Evolutionary conservation across 768 basidiomycete species (phyloP).

Genomic region (Naganishia vishniacii): DNA sequence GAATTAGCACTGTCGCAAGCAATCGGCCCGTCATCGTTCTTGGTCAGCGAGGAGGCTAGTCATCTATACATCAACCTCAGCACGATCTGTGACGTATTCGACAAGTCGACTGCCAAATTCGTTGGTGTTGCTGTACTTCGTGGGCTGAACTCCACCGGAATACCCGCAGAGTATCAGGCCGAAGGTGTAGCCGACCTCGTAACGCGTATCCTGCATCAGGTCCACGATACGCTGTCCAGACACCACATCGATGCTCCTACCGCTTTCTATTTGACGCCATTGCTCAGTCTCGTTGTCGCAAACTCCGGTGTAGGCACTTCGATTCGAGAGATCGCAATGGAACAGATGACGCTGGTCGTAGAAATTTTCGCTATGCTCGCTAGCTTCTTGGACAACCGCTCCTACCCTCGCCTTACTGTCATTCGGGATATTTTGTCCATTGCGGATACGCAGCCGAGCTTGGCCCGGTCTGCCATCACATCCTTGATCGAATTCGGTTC

Average conservation of each 20-base stretch:
- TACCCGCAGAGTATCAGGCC: slow-evolving; percentile 22
- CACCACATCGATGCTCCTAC: slow-evolving; percentile 77
- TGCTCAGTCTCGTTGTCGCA: slow-evolving; percentile 64
- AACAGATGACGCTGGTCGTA: slow-evolving; percentile 67
- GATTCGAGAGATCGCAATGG: slow-evolving; percentile 65
- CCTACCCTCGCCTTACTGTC: slow-evolving; percentile 68
- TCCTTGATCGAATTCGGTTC: slow-evolving; percentile 74
- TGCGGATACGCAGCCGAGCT: slow-evolving; percentile 68
- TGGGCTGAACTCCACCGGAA: slow-evolving; percentile 50
- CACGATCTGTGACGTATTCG: slow-evolving; percentile 65
- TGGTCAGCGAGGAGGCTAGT: slow-evolving; percentile 64
- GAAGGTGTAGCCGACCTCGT: slow-evolving; percentile 59
- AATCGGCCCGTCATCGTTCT: slow-evolving; percentile 57
- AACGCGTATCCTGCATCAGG: slow-evolving; percentile 74
- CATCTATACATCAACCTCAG: slow-evolving; percentile 71
- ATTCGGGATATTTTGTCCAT: slow-evolving; percentile 67
- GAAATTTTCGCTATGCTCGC: slow-evolving; percentile 49
- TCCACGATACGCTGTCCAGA: slow-evolving; percentile 75
- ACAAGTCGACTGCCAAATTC: slow-evolving; percentile 65
- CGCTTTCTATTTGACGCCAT: slow-evolving; percentile 71
- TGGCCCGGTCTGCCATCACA: slow-evolving; percentile 76
- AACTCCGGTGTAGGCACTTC: slow-evolving; percentile 63
- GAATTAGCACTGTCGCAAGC: slow-evolving; percentile 63
- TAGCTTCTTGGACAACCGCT: slow-evolving; percentile 62
- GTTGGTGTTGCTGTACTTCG: slow-evolving; percentile 79